Evolutionary conservation across 108 stramenopile genomes (phyloP), one percentile per base, ranked within the genome.

Genomic region (Pseudonitzschia pungens): DNA sequence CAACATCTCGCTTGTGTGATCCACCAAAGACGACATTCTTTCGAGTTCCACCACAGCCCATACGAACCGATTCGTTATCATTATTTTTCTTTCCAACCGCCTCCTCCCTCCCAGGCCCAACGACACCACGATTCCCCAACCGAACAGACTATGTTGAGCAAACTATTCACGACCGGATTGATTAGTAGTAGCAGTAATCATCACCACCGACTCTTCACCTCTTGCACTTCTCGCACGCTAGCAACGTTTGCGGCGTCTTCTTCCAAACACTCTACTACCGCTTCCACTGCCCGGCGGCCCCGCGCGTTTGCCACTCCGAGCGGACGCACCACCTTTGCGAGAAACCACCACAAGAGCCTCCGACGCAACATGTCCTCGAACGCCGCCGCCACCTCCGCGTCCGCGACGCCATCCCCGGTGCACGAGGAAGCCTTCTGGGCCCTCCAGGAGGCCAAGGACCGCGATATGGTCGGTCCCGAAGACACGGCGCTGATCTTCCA

Each of bases 371-470:
- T 58, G 57, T 58, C 57, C 5, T 58, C 57, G n/a, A 15, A 5
- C 29, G 12, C 57, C 5, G 14, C 21, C 6, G 1, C 22, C 22
- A 58, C 24, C 57, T 3, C 26, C 14, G 1, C 24, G 6, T 0
- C 57, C 5, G 26, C 57, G 6, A 36, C 36, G 36, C 36, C 2
- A 26, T 31, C 28, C 27, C 57, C 57, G 0, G 26, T 27, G 0
- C 21, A 62, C 11, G 60, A 62, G 5, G 60, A 62, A 62, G 60
- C 60, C 20, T 33, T 40, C 36, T 62, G 60, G 60, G 60, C 60
- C 20, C n/a, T 62, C n/a, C 27, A 40, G 31, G 27, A 62, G 36
- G 60, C 60, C 40, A 62, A 62, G 60, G 36, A 62, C 27, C 60
- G 32, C 0, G 60, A 62, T 20, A 62, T 62, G 60, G 36, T 62